Conservation (phyloP, 495 filamentous ascomycete genomes). For the Xylaria cubensis region DNA sequence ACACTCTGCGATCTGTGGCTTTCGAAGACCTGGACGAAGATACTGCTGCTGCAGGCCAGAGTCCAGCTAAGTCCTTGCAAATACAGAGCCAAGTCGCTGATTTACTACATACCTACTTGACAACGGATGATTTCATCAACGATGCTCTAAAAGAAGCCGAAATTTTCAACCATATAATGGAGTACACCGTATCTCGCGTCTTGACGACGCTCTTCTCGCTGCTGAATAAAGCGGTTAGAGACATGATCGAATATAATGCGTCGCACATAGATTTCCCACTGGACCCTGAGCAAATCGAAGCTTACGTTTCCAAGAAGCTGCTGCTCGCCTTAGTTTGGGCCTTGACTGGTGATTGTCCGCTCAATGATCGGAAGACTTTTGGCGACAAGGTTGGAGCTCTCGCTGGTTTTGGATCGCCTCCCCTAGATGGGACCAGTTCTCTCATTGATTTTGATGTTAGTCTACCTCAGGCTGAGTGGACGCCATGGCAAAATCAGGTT, state of each 20-base stretch:
- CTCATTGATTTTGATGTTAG: conserved; percentile 95
- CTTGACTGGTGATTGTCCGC: conserved; percentile 91
- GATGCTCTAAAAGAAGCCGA: conserved; percentile 77
- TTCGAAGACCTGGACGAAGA: conserved; percentile 98
- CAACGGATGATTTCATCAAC: conserved; percentile 75
- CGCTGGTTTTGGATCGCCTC: conserved; percentile 83
- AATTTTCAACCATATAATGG: conserved; percentile 94
- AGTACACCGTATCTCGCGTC: conserved; percentile 88
- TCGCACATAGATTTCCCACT: conserved; percentile 94
- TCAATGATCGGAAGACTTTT: conserved; percentile 85
- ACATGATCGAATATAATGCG: conserved; percentile 92
- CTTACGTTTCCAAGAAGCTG: conserved; percentile 89
- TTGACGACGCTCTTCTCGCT: conserved; percentile 94
- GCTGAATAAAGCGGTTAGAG: conserved; percentile 88
- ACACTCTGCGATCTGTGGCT: conserved; percentile 75
- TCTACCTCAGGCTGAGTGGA: conserved; percentile 86
- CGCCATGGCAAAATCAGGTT: conserved; percentile 91
- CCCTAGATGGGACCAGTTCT: conserved; percentile 73
- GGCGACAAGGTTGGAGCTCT: conserved; percentile 80
- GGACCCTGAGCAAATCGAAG: conserved; percentile 85
- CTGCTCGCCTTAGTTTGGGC: conserved; percentile 93
- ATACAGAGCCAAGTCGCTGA: conserved; percentile 79
- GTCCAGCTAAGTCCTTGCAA: conserved; percentile 74
- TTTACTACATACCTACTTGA: conserved; percentile 76
- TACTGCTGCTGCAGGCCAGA: conserved; percentile 78